phyloP scores from a whole-genome alignment of 441 rosid species.

The Pelargonium fulgidum region DNA sequence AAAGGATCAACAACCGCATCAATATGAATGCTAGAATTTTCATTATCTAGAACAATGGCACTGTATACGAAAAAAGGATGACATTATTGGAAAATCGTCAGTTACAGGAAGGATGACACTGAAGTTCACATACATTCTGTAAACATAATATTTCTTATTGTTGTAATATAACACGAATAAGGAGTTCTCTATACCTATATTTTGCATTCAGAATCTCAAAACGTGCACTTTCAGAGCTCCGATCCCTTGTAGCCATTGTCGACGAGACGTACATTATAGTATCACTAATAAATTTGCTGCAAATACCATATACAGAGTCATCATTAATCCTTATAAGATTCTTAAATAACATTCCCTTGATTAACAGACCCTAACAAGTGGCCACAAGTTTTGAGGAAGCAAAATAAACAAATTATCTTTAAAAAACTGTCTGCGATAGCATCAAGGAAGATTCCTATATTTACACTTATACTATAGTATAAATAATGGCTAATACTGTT shows the following conservation, averaged over 20 bases:
- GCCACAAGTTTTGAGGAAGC: no score
- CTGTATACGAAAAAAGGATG: constrained; percentile 34
- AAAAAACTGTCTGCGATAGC: no score
- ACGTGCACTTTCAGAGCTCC: constrained; percentile 92
- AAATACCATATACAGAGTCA: constrained; percentile 26
- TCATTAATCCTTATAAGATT: constrained; percentile 12
- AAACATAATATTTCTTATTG: constrained; percentile 2
- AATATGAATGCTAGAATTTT: constrained; percentile 71
- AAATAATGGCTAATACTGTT: no score
- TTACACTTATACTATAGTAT: no score
- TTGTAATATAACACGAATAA: neutral
- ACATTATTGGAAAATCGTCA: neutral
- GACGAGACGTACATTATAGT: constrained; percentile 77
- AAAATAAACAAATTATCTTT: no score
- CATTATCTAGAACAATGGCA: constrained; percentile 69
- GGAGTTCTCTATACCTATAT: constrained; percentile 45
- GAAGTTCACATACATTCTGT: neutral
- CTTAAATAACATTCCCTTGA: no score
- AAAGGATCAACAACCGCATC: constrained; percentile 97
- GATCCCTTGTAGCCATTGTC: constrained; percentile 79
- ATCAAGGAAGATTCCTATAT: no score
- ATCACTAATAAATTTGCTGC: constrained; percentile 93
- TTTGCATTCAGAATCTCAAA: constrained; percentile 80
- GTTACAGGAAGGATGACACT: neutral
- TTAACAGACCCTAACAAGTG: no score